Conservation (phyloP, 768 basidiomycete species). For the Cubamyces lactineus region DNA sequence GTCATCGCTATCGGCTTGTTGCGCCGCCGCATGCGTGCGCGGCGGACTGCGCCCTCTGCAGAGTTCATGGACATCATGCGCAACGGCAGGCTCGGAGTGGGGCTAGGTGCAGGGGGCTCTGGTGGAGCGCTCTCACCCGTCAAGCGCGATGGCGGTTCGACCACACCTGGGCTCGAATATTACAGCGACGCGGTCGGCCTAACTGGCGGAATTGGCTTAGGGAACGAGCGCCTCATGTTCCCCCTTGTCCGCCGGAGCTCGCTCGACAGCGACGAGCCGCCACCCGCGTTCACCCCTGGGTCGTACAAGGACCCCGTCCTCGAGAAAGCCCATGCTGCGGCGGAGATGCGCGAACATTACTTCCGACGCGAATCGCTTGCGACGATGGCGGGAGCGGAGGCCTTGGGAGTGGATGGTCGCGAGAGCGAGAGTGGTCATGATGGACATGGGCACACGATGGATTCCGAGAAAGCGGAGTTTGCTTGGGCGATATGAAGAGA, state of each 20-base stretch:
- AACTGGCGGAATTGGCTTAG: background rate
- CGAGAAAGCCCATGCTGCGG: slow-evolving; percentile 29
- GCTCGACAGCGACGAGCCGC: slow-evolving; percentile 17
- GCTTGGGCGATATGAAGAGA: too few relatives aligned
- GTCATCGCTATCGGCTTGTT: slow-evolving; percentile 42
- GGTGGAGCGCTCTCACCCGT: background rate
- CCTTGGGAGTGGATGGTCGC: background rate
- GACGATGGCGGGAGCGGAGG: background rate
- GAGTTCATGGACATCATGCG: slow-evolving; percentile 46
- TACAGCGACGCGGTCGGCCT: background rate
- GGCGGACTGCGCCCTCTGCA: slow-evolving; percentile 57
- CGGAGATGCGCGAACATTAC: slow-evolving; percentile 14
- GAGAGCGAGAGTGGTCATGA: background rate
- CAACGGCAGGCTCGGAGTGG: background rate
- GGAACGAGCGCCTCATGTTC: background rate
- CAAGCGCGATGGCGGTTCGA: background rate
- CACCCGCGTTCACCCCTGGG: slow-evolving; percentile 30
- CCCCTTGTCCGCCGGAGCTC: slow-evolving; percentile 16
- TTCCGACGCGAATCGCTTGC: background rate
- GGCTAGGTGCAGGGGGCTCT: too few relatives aligned
- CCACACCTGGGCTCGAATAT: background rate
- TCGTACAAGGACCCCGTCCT: slow-evolving; percentile 26
- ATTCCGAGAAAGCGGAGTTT: background rate
- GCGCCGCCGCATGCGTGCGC: slow-evolving; percentile 43
- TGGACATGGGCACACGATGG: background rate